Base-by-base conservation (phyloP, 495 filamentous ascomycete species). In the Aspergillus haitiensis region DNA sequence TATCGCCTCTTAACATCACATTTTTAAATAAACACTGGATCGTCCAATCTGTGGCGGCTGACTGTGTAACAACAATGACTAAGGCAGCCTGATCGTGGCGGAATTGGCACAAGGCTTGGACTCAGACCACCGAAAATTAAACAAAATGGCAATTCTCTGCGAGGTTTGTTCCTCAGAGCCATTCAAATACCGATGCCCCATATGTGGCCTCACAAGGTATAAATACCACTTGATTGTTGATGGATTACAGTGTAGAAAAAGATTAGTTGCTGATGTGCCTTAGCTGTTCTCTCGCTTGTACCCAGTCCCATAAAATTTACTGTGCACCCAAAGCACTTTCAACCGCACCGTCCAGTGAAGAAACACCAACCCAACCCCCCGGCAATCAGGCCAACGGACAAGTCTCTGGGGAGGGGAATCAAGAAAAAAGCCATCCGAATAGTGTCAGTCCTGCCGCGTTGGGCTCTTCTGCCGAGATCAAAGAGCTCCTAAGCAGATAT, bases 281-380 rank as follows among this genome's bases (percentile, higher is more conserved):
- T 47, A 92, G 88, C 66, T 92, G 88, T 64, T 91, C 88, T 1
- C 77, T 89, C 47, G 72, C 79, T 27, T 92, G 88, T 71, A 88
- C 82, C 56, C 84, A 82, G 62, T 70, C 78, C 32, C 88, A 92
- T 74, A 87, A 80, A 65, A 77, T 78, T 42, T 78, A 77, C 56
- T 79, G 77, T 59, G 70, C 75, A 21, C 74, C 75, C 13, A 76
- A 76, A 61, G 60, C 65, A 48, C 60, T 49, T 12, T 63, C 64
- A 27, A 45, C 67, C 46, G 67, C 62, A 36, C 13, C 44, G 27
- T 34, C 53, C 51, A 54, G 68, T 47, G 67, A 82, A 62, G 64
- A 73, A 34, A 78, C 65, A 57, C 73, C 80, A 58, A 55, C 60
- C 40, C 53, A 64, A 9, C 33, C 70, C 18, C 64, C 57, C 36